A percentile compares a stretch with the other conserved stretches of the same genome.
phyloP scores from a whole-genome alignment of 2,329 filamentous ascomycete species.

The Diaporthe australafricana region DNA sequence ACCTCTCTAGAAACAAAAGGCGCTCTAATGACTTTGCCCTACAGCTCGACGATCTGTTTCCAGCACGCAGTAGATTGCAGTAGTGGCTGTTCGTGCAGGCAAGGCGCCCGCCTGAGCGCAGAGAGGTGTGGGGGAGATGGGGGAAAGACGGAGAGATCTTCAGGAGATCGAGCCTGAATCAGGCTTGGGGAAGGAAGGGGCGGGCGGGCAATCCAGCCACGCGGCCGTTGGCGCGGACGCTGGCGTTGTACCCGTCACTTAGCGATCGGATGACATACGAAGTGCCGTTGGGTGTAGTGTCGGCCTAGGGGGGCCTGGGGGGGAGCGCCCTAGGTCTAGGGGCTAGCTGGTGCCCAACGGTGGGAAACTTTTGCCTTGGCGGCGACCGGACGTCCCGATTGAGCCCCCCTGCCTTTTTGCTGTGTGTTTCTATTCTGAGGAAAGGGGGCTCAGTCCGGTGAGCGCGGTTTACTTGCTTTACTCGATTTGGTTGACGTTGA shows the following conservation, averaged over 20 bases:
- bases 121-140: not conserved
- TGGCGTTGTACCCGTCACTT: constrained; percentile 4
- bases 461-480: not conserved
- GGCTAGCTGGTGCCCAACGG: not conserved
- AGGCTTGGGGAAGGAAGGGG: not conserved
- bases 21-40: not conserved
- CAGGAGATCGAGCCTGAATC: constrained; percentile 17
- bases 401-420: not conserved
- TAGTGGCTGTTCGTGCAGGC: not conserved
- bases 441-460: not conserved
- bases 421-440: constrained; percentile 12
- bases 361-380: constrained; percentile 10
- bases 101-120: not conserved
- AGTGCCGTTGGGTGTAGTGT: not conserved
- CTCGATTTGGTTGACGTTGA: not conserved
- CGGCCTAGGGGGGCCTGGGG: not conserved
- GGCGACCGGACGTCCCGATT: not conserved
- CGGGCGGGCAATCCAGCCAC: not conserved
- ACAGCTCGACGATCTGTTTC: not conserved
- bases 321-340: no score
- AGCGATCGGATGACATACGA: constrained; percentile 19
- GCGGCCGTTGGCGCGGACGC: constrained; percentile 20
- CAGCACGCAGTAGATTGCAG: not conserved
- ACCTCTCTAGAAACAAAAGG: not conserved
- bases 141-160: not conserved